Percentiles rank a stretch among this genome's conserved stretches.
phyloP scores from a whole-genome alignment of 2,329 filamentous ascomycete species.

The Aspergillus oerlinghausenensis region DNA sequence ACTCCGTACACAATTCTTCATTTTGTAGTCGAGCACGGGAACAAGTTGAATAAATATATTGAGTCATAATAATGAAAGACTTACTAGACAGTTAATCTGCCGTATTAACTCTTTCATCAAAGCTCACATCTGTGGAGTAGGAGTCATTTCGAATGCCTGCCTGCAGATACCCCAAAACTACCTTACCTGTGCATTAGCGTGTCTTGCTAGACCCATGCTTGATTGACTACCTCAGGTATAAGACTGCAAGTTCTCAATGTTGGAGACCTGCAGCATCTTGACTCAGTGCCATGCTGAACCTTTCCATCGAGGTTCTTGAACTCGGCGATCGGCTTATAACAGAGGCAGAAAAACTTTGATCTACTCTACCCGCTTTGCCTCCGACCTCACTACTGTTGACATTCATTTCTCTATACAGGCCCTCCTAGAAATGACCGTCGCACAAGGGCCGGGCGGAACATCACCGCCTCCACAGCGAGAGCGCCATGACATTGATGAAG shows the following conservation, averaged over 20 bases:
- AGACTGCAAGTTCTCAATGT: background rate
- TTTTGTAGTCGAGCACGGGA: too few species aligned
- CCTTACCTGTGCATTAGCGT: background rate
- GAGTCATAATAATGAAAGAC: too few species aligned
- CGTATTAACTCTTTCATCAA: too few species aligned
- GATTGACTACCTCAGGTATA: background rate
- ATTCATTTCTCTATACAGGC: background rate
- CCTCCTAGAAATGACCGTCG: background rate
- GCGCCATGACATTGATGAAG: conserved; percentile 9
- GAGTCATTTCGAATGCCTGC: background rate
- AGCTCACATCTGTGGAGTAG: background rate
- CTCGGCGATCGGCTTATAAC: background rate
- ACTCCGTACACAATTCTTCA: too few species aligned
- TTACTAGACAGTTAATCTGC: too few species aligned
- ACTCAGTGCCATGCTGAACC: background rate
- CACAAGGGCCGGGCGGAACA: background rate
- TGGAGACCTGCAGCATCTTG: background rate
- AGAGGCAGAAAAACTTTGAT: background rate
- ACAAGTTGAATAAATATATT: too few species aligned
- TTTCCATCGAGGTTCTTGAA: background rate
- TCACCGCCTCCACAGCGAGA: background rate
- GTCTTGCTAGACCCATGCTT: background rate
- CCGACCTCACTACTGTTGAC: background rate
- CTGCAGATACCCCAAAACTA: background rate
- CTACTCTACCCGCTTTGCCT: background rate